Evolutionary conservation across 768 basidiomycete species (phyloP).

Genomic region (Podaxis sp.): DNA sequence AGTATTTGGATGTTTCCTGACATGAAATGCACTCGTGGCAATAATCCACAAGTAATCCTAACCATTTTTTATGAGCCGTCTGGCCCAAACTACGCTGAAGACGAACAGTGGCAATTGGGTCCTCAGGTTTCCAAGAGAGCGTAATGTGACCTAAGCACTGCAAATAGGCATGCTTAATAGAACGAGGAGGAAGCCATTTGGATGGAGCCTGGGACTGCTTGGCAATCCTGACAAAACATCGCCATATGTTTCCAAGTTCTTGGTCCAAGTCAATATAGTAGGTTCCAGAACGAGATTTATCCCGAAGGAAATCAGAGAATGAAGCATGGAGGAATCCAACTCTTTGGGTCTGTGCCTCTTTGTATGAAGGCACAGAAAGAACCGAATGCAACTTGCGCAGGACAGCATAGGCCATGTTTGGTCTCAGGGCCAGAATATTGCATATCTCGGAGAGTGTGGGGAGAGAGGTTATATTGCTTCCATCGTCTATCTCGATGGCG

Average conservation of each 20-base stretch:
- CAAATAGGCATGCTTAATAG: background rate
- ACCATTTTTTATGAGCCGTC: background rate
- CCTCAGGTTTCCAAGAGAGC: background rate
- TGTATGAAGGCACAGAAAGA: background rate
- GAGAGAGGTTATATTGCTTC: too few relatives aligned
- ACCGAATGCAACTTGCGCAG: background rate
- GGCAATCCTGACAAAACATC: background rate
- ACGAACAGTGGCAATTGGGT: too few relatives aligned
- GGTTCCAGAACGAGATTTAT: background rate
- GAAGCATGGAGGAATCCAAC: background rate
- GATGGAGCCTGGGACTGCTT: background rate
- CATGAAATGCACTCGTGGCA: background rate
- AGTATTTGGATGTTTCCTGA: background rate
- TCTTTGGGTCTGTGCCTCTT: background rate
- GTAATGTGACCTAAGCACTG: background rate
- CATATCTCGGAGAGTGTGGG: background rate
- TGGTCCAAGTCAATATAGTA: background rate
- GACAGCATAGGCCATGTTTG: background rate
- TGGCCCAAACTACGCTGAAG: too few relatives aligned
- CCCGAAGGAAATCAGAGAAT: background rate
- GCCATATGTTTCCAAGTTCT: background rate
- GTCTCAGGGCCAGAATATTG: background rate
- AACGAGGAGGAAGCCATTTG: background rate
- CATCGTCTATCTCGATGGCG: too few relatives aligned
- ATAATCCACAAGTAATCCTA: background rate